Evolutionary conservation across 192 early-diverging fungal genomes (phyloP).

Genomic region (Spizellomyces sp.): DNA sequence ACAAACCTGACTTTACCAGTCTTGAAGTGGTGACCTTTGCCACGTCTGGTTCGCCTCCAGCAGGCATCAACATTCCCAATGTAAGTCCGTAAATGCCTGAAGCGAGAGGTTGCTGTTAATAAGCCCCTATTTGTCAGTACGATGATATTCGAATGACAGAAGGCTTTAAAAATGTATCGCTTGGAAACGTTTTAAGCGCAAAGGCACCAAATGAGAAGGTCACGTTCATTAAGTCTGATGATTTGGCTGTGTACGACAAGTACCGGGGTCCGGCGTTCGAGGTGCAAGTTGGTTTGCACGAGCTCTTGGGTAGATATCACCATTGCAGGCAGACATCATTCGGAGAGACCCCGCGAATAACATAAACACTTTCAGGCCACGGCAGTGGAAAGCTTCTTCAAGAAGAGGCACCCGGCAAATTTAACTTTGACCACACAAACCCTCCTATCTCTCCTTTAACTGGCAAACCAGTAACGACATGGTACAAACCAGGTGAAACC

Average conservation of each 20-base stretch:
- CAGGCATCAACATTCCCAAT: conserved; percentile 49
- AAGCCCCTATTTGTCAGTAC: conserved; percentile 21
- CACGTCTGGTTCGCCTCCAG: conserved; percentile 49
- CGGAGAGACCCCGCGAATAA: background rate
- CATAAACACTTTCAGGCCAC: conserved; percentile 39
- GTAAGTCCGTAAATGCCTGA: conserved; percentile 3
- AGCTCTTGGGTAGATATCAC: conserved; percentile 41
- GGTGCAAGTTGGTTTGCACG: conserved; percentile 65
- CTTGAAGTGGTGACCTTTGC: conserved; percentile 62
- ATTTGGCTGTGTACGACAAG: conserved; percentile 47
- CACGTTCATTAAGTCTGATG: conserved; percentile 52
- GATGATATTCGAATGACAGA: conserved; percentile 43
- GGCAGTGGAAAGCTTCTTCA: conserved; percentile 62
- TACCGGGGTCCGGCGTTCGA: conserved; percentile 51
- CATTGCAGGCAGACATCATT: background rate
- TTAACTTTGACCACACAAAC: conserved; percentile 57
- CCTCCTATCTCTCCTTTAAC: conserved; percentile 48
- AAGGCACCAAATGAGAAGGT: conserved; percentile 51
- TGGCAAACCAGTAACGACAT: conserved; percentile 45
- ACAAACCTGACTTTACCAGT: conserved; percentile 61
- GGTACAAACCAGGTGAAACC: conserved; percentile 64
- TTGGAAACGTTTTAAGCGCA: conserved; percentile 59
- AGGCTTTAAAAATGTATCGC: conserved; percentile 66
- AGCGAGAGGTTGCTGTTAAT: background rate
- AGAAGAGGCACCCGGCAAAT: conserved; percentile 51